Base-by-base conservation (phyloP, 2,329 filamentous ascomycete species). In the Bipolaris zeicola region DNA sequence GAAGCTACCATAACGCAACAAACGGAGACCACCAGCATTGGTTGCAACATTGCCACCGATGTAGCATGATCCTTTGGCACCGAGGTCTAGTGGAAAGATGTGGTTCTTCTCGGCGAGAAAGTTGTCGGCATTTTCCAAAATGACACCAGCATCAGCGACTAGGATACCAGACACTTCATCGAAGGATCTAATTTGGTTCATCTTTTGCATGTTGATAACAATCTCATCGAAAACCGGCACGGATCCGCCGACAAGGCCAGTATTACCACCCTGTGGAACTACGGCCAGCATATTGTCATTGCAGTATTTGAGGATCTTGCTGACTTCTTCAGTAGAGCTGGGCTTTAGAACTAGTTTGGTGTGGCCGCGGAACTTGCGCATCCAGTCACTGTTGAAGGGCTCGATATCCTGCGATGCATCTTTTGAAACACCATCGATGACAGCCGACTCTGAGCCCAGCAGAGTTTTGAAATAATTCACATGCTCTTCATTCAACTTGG, bases 171-270 rank as follows among this genome's bases (percentile, higher is more conserved):
- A 96, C 48, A 96, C 90, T 51, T 96, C 89, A 77, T 99, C 95
- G 70, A 99, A 98, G 3, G 89, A 92, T 68, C 90, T 86, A 61
- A 99, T 93, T 70, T 87, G 80, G 81, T 96, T 96, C 92, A 99
- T 95, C 63, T 92, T 89, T 64, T 86, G 85, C 75, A 95, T 87
- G 78, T 89, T 96, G 80, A 99, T 85, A 68, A 99, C 90, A 66
- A 99, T 96, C 82, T 99, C 96, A 75, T 99, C 96, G 73, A 98
- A 99, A 18, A 99, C 92, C 1, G 96, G 95, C 26, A 99, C 91
- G 0, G 92, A 96, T 46, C 95, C 95, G 55, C 95, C 96, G 1
- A 99, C 95, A 33, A 99, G 83, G 6, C 95, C 96, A 2, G 95
- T 96, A 77, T 99, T 99, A 54, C 95, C 95, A 64, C 96, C 96